Evolutionary conservation across 2,329 filamentous ascomycete genomes (phyloP), one percentile per base, ranked within the genome.

Genomic region (Trichoderma atroviride): DNA sequence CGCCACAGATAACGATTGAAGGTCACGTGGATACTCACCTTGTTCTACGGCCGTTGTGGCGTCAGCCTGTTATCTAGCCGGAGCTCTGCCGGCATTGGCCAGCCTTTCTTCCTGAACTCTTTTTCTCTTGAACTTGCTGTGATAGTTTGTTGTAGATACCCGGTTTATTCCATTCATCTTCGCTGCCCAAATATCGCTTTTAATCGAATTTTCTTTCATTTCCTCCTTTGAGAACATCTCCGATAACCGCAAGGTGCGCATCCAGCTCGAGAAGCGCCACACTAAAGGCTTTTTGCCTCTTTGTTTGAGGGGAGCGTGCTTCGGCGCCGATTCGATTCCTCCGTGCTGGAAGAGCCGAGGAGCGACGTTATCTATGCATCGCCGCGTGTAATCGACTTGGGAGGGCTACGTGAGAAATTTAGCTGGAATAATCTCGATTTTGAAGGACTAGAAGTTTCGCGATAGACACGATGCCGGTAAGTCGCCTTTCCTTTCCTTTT

Each of bases 401-500:
- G 55, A 67, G 53, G 64, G 64, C 64, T 59, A 59, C 62, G 40
- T 67, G 64, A 52, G 43, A 67, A 47, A 35, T 58, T 50, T 59
- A 22, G 4, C 55, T 59, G 37, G 22, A 56, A 40, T 10, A 52
- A 40, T 31, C 31, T 59, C 40, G 27, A 68, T 43, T 55, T 61
- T 16, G n/a, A 56, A 35, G 65, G 14, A 68, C 3, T 14, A 47
- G 35, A 52, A 31, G 52, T 60, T 50, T 56, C 69, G 66, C 47
- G 47, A 72, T 71, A 62, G 56, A 37, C 72, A 76, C 72, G 71
- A 79, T 79, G 77, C 77, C 77, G 70, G 77, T 79, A 67, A 74
- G 76, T 73, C 67, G 68, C 70, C 63, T 40, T 4, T n/a, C 16
- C 31, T 37, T 22, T 47, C 19, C 29, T 13, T 43, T 43, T 27